Base-by-base conservation (phyloP, 2,329 filamentous ascomycete species). In the Alternaria ethzedia region DNA sequence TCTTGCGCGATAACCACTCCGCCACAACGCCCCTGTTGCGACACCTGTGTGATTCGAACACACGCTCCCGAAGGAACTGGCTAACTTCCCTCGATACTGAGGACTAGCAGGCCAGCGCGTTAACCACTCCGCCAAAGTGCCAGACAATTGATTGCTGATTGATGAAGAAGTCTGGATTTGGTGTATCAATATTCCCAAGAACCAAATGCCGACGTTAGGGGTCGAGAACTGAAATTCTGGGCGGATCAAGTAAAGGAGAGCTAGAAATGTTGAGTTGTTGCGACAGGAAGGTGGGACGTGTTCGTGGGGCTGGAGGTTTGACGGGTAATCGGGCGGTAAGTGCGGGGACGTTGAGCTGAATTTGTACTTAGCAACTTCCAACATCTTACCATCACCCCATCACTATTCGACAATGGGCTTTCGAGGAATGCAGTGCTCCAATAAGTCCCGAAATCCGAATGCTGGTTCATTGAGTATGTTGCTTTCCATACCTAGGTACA, bases 1-100 rank as follows among this genome's bases (percentile, higher is more conserved):
- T 77, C 76, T 76, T 79, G 71, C 76, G 77, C 77, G 75, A 79
- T 78, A 79, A 79, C 76, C 76, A 79, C 76, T 79, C 28, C 73
- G 76, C 76, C 76, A 79, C 73, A 69, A 75, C 73, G 75, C 76
- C 75, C 6, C 12, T 5, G 15, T 17, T 32, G 57, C 69, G 70
- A 72, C 67, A 66, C 70, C 70, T 73, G 70, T 70, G 70, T 68
- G 70, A 73, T 73, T 73, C 70, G 70, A 73, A 72, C 70, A 68
- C 70, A 70, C 70, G 70, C 70, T 73, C 70, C 70, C 70, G 70
- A 73, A 70, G 70, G 70, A 73, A 73, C 69, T 70, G 69, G 70
- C 70, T 73, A 10, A 9, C 32, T 36, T 36, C 7, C 32, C 32
- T 32, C 30, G 1, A 15, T 8, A 32, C 30, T 4, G 32, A 36